A percentile compares a stretch with the other conserved stretches of the same genome.
phyloP scores from a whole-genome alignment of 345 rosid genomes.

The Syzygium oleosum region DNA sequence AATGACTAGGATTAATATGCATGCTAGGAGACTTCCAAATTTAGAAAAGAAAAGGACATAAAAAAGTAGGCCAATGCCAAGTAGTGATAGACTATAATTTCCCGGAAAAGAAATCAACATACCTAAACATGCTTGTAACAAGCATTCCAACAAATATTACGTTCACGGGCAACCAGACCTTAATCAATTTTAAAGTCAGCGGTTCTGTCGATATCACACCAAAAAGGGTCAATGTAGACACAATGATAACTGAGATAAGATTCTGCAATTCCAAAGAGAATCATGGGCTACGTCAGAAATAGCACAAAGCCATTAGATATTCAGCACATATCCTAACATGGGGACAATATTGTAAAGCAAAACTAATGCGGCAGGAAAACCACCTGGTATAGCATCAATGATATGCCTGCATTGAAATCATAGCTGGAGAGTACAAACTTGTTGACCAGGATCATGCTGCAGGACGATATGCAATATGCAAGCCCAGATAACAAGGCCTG shows the following conservation, averaged over 20 bases:
- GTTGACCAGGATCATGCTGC: conserved; percentile 95
- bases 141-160: conserved; percentile 97
- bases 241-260: conserved; percentile 78
- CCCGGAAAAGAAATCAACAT: conserved; percentile 5
- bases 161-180: conserved; percentile 96
- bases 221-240: conserved; percentile 50
- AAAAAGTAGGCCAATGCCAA: neutral
- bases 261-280: conserved; percentile 52
- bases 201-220: conserved; percentile 85
- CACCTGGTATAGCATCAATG: conserved; percentile 97
- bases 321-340: neutral
- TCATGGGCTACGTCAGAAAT: neutral
- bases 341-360: neutral
- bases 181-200: conserved; percentile 69
- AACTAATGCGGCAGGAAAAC: neutral
- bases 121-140: conserved; percentile 99
- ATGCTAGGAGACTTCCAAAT: neutral
- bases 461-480: conserved; percentile 92
- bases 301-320: neutral
- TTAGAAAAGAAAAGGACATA: neutral
- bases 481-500: conserved; percentile 81
- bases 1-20: neutral
- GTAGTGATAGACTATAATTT: neutral
- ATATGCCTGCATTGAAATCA: conserved; percentile 89
- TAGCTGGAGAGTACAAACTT: conserved; percentile 93